Conservation (phyloP, 208 protist genomes). For the Acanthamoeba castellanii region DNA sequence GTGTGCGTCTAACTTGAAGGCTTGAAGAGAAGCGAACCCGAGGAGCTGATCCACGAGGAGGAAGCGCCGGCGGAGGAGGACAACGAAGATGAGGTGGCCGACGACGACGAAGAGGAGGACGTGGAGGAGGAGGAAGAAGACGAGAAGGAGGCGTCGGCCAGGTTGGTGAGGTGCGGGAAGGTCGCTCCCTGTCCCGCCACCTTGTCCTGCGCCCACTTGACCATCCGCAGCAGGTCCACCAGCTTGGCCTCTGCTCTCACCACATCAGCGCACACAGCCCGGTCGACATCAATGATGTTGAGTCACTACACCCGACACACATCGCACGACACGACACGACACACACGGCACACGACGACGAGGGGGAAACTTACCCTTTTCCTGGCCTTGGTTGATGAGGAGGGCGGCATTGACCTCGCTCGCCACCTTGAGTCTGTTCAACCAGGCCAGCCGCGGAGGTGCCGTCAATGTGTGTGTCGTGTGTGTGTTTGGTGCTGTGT, state of each 20-base stretch:
- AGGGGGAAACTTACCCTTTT: conserved; percentile 81
- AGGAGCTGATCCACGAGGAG: not conserved
- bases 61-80: not conserved
- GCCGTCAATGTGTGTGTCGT: too few relatives aligned
- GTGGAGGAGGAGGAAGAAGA: not conserved
- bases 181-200: conserved; percentile 10
- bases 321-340: not conserved
- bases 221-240: conserved; percentile 60
- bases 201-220: conserved; percentile 72
- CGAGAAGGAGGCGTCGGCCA: not conserved
- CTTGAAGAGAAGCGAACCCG: conserved; percentile 52
- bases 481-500: too few relatives aligned
- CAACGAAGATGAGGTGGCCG: not conserved
- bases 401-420: conserved; percentile 90
- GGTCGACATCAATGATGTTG: not conserved
- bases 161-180: conserved; percentile 16
- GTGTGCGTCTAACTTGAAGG: not conserved
- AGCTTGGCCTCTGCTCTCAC: conserved; percentile 71
- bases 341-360: not conserved
- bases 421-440: conserved; percentile 88
- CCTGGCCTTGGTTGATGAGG: conserved; percentile 86
- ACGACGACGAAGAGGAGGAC: not conserved
- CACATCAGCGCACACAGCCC: not conserved
- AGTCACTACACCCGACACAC: not conserved
- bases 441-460: too few relatives aligned